Percentiles rank a stretch among this genome's conserved stretches.
phyloP scores from a whole-genome alignment of 2,329 filamentous ascomycete genomes.

The Ceratocystis diversiconidia region DNA sequence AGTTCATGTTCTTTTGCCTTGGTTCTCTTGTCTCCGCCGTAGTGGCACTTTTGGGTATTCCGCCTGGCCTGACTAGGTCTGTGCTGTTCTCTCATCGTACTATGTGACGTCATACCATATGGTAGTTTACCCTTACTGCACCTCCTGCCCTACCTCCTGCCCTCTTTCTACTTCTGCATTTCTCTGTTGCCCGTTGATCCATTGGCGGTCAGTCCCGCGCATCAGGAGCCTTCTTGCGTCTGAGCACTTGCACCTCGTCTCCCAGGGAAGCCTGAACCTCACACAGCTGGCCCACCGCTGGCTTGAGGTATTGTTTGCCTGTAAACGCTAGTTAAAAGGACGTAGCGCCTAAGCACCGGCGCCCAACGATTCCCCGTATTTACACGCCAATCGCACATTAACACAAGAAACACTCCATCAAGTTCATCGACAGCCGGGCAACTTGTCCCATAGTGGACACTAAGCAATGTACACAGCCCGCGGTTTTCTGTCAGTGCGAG shows the following conservation, averaged over 20 bases:
- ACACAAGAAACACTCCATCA: slow-evolving; percentile 51
- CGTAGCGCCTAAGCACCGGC: slow-evolving; percentile 61
- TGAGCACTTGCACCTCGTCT: slow-evolving; percentile 40
- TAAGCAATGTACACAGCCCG: slow-evolving; percentile 52
- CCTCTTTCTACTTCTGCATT: no score
- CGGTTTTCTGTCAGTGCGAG: slow-evolving; percentile 56
- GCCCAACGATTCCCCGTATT: slow-evolving; percentile 53
- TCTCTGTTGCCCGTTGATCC: neutral
- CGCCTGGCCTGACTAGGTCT: neutral
- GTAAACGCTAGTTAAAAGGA: slow-evolving; percentile 35
- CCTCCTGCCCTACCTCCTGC: neutral
- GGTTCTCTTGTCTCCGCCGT: neutral
- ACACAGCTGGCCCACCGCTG: slow-evolving; percentile 5
- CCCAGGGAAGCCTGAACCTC: slow-evolving; percentile 35
- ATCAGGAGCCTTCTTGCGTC: slow-evolving; percentile 36
- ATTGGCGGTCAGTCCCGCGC: slow-evolving; percentile 36
- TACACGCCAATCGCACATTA: slow-evolving; percentile 56
- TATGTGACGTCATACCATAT: neutral
- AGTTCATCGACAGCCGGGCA: slow-evolving; percentile 39
- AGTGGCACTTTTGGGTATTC: slow-evolving; percentile 25
- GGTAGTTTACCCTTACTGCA: neutral
- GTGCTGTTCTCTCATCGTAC: neutral
- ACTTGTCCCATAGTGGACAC: slow-evolving; percentile 57
- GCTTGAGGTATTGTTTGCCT: slow-evolving; percentile 6
- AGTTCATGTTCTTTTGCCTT: no score